Percentiles rank a stretch among this genome's conserved stretches.
These are phyloP conservation scores for Fraxinus floribunda DNA, from an alignment of 305 asterid genomes.

Conservation along the genomic window DNA sequence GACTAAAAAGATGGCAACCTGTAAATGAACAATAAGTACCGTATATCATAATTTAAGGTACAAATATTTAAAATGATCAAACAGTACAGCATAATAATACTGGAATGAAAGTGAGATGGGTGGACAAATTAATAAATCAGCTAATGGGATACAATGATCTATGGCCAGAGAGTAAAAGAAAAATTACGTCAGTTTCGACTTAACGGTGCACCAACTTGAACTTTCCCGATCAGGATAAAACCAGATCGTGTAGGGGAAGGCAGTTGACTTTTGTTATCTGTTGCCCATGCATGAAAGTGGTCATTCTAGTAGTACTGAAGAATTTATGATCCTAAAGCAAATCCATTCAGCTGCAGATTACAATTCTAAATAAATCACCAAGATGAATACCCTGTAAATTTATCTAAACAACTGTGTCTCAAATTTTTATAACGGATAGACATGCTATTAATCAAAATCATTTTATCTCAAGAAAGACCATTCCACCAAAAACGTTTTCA, in stretches of 20 bases:
- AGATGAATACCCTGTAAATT: not conserved
- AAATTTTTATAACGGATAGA: not conserved
- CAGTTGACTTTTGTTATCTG: not conserved
- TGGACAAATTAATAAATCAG: not conserved
- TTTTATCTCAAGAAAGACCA: not conserved
- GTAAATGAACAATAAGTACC: conserved; percentile 23
- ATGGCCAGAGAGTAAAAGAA: not conserved
- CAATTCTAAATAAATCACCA: not conserved
- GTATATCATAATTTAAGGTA: not conserved
- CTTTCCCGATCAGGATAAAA: not conserved
- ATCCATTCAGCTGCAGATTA: not conserved
- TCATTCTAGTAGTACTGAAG: not conserved
- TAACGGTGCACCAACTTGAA: not conserved
- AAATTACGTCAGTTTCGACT: not conserved
- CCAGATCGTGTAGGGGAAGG: not conserved
- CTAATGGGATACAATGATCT: not conserved
- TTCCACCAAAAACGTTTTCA: not conserved
- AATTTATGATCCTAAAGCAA: not conserved
- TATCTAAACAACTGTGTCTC: not conserved
- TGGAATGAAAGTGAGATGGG: not conserved
- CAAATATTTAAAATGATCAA: not conserved
- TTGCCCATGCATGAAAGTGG: not conserved
- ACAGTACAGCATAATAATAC: not conserved
- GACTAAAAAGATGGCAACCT: conserved; percentile 76
- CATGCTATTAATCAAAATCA: not conserved